Evolutionary conservation across 2,329 filamentous ascomycete genomes (phyloP).

Genomic region (Neodidymelliopsis sp.): DNA sequence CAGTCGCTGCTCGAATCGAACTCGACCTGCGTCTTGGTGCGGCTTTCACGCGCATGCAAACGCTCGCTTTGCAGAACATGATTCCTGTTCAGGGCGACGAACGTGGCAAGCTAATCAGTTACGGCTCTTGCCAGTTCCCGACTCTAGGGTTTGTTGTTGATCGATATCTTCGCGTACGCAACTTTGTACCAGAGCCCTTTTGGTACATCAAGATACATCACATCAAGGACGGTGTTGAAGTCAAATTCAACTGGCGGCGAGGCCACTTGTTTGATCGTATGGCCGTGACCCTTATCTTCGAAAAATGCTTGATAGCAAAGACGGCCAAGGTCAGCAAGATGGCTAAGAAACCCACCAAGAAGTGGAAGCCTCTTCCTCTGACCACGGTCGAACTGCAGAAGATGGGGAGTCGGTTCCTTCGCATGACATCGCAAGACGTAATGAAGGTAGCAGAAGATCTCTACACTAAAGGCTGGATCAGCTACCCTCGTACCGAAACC

Average conservation of each 20-base stretch:
- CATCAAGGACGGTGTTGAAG: conserved; percentile 76
- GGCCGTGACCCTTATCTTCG: conserved; percentile 80
- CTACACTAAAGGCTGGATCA: conserved; percentile 95
- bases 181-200: conserved; percentile 90
- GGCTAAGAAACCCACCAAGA: conserved; percentile 88
- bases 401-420: conserved; percentile 85
- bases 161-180: conserved; percentile 90
- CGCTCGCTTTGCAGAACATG: conserved; percentile 75
- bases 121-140: conserved; percentile 96
- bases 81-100: conserved; percentile 69
- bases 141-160: conserved; percentile 97
- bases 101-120: conserved; percentile 73
- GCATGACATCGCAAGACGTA: conserved; percentile 88
- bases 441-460: conserved; percentile 87
- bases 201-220: conserved; percentile 91
- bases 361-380: conserved; percentile 91
- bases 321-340: conserved; percentile 83
- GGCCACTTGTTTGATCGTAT: conserved; percentile 88
- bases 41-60: conserved; percentile 89
- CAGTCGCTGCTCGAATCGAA: conserved; percentile 88
- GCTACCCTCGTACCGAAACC: conserved; percentile 96
- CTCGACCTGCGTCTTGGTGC: conserved; percentile 90
- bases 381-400: conserved; percentile 98
- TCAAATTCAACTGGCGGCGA: conserved; percentile 84
- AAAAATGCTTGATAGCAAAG: conserved; percentile 80